Evolutionary conservation across 129 eudicot genomes (phyloP).

Genomic region (Pittosporum tobira): DNA sequence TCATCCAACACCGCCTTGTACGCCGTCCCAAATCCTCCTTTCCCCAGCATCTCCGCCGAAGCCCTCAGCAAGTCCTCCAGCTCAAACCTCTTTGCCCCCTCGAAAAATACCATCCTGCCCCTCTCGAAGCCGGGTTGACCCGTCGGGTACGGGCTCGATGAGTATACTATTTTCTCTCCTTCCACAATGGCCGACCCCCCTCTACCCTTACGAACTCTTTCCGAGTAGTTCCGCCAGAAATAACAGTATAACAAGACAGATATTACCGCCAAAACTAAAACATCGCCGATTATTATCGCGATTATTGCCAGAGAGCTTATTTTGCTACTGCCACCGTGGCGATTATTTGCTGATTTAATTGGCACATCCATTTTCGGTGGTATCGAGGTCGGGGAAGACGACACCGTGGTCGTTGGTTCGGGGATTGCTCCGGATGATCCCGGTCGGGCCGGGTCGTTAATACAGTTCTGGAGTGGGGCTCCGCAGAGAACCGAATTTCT

Average conservation of each 20-base stretch:
- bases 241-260: conserved; percentile 61
- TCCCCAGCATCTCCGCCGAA: conserved; percentile 95
- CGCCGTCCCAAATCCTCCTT: conserved; percentile 88
- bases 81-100: conserved; percentile 70
- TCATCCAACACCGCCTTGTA: conserved; percentile 92
- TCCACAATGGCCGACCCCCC: conserved; percentile 14
- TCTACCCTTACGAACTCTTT: background rate
- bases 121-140: conserved; percentile 40
- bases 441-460: conserved; percentile 17
- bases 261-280: conserved; percentile 37
- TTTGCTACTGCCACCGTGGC: conserved; percentile 15
- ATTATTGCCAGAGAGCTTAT: conserved; percentile 43
- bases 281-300: conserved; percentile 62
- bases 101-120: conserved; percentile 86
- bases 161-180: conserved; percentile 50
- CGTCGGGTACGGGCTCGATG: conserved; percentile 39
- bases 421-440: conserved; percentile 31
- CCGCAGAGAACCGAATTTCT: conserved; percentile 50
- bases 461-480: conserved; percentile 35
- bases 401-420: conserved; percentile 27
- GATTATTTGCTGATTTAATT: background rate
- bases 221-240: conserved; percentile 32
- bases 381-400: conserved; percentile 34
- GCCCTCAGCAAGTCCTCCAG: conserved; percentile 86
- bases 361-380: conserved; percentile 35